Evolutionary conservation across 2,329 filamentous ascomycete genomes (phyloP), one percentile per base, ranked within the genome.

Genomic region (Trichoderma polysporum): DNA sequence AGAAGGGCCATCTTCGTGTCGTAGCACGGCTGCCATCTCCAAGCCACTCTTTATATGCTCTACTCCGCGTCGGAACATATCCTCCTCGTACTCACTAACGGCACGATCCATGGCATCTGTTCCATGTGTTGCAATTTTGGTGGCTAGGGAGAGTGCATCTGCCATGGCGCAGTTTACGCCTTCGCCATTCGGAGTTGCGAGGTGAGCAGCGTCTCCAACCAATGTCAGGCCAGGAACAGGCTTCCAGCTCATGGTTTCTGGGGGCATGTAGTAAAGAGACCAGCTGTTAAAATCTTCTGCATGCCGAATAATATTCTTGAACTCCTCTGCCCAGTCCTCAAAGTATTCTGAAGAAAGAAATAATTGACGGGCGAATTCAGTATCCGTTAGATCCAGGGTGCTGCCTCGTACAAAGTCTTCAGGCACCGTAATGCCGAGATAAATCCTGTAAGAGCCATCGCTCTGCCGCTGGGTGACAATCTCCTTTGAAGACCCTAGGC

Each of bases 141-240:
- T 33, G 47, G 37, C 47, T n/a, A 61, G 31, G 17, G 39, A 31
- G 35, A 59, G 58, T 6, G 64, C 54, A 39, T 60, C 54, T 15
- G 45, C 25, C 64, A 66, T 66, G 5, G 64, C 54, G 27, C 56
- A 61, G 25, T 66, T 66, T 8, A 66, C 64, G 22, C 64, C 64
- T 41, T 66, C 64, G 7, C 64, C 64, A 27, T 61, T 60, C 5
- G 64, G 64, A 9, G 22, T 29, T 27, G 64, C 54, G 2, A 66
- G 6, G 29, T 66, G 64, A 9, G 56, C 64, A 4, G 64, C 64
- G 45, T 66, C 64, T 39, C 64, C 64, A n/a, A 41, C 47, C 54
- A 66, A 47, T 17, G 56, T 60, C 19, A 66, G 5, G 19, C 64
- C 64, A 19, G 64, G 33, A 31, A 59, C 27, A 41, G 41, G 12